Conservation (phyloP, 1,284 basidiomycete genomes). For the Moesziomyces sp. region DNA sequence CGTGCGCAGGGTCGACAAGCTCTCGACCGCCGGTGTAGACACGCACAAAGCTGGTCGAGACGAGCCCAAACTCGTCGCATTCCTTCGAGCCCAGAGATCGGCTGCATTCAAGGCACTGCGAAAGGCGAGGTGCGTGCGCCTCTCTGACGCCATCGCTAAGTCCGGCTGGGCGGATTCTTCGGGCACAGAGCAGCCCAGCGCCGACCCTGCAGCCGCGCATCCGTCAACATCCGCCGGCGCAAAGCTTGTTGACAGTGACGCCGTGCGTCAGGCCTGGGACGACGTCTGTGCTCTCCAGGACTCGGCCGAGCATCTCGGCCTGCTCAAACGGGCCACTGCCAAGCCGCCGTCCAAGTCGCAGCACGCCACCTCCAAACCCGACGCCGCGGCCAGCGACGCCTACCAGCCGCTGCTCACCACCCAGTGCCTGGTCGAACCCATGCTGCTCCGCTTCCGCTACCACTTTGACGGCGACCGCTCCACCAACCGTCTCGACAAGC, state of each 20-base stretch:
- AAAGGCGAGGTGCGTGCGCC: conserved; percentile 13
- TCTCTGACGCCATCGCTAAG: conserved; percentile 34
- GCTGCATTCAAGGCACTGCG: conserved; percentile 37
- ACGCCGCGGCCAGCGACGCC: conserved; percentile 48
- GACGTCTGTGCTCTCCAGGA: conserved; percentile 57
- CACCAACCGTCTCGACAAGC: conserved; percentile 93
- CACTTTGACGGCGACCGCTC: conserved; percentile 89
- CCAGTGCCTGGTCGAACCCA: conserved; percentile 83
- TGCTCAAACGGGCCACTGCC: conserved; percentile 31
- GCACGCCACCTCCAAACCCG: background rate
- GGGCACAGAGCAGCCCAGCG: conserved; percentile 3
- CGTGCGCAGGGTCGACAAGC: conserved; percentile 28
- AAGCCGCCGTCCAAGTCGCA: conserved; percentile 6
- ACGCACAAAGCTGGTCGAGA: background rate
- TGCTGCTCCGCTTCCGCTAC: conserved; percentile 89
- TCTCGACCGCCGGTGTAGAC: conserved; percentile 3
- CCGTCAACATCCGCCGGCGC: background rate
- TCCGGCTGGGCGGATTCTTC: conserved; percentile 31
- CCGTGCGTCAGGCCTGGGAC: conserved; percentile 46
- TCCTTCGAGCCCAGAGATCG: conserved; percentile 46
- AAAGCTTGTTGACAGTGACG: conserved; percentile 8
- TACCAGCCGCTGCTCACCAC: conserved; percentile 69
- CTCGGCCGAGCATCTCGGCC: conserved; percentile 39
- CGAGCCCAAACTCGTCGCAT: conserved; percentile 32
- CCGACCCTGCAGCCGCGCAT: background rate